Evolutionary conservation across 2,329 filamentous ascomycete genomes (phyloP), one percentile per base, ranked within the genome.

Genomic region (Incumbomyces delicatus): DNA sequence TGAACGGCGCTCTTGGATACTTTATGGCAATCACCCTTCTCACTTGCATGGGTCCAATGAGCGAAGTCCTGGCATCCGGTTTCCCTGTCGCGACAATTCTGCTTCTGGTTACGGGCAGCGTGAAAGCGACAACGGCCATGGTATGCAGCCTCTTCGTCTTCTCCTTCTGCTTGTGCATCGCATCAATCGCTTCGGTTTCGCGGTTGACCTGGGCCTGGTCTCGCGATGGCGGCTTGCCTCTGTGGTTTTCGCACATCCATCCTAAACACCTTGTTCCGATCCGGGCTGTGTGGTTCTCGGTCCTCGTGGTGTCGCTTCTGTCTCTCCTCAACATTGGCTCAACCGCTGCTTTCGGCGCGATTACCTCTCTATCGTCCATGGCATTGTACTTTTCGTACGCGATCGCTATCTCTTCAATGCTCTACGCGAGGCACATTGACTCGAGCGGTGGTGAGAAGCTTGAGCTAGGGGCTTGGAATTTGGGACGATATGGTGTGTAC

Each of bases 141-240:
- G 54, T 71, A 34, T 57, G 60, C 0, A 53, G 42, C 39, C 34
- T 17, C 43, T 38, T 51, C 40, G 34, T 45, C 30, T 36, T 48
- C 33, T 46, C 46, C 14, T 60, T 66, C 41, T 57, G 67, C 29
- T 42, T 31, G 1, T 63, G 63, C 32, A 64, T 70, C 45, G 65
- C 63, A 20, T 60, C 62, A 29, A 61, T 72, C 3, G 69, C 71
- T 1, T 72, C 70, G 1, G 67, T 67, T 0, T 70, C 70, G 1
- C 66, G 71, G 2, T 53, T 73, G 2, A 66, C 68, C 0, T 74
- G 70, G 70, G 67, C 67, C 0, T 74, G 71, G 59, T 66, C 70
- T 10, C 57, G 66, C 2, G 71, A 74, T 44, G 67, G 67, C 2
- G 71, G 67, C 6, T 52, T 72, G 16, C 44, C 44, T n/a, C 18